A percentile compares a stretch with the other conserved stretches of the same genome.
These are phyloP conservation scores for Penicillium robsamsonii DNA, from an alignment of 495 filamentous ascomycete species.

Conservation along the genomic window DNA sequence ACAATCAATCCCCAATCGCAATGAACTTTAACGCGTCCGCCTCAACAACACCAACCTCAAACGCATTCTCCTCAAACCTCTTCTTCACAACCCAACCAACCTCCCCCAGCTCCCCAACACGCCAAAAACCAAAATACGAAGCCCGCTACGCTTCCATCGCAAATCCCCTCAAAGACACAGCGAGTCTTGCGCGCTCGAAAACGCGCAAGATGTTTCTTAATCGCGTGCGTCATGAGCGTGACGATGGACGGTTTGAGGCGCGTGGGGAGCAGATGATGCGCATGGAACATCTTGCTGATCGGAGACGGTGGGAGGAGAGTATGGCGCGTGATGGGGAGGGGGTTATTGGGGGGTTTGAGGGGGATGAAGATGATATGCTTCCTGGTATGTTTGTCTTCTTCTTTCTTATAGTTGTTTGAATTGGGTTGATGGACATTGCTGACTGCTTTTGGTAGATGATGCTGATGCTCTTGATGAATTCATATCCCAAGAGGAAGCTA, in stretches of 20 bases:
- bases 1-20: conserved; percentile 13
- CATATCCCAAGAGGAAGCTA: conserved; percentile 31
- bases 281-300: conserved; percentile 47
- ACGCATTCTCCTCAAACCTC: conserved; percentile 1
- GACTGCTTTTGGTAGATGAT: conserved; percentile 13
- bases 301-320: conserved; percentile 49
- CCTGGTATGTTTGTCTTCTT: conserved; percentile 24
- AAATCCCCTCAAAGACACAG: conserved; percentile 27
- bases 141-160: conserved; percentile 31
- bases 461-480: conserved; percentile 41
- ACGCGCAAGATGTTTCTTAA: conserved; percentile 65
- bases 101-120: conserved; percentile 17
- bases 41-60: conserved; percentile 9
- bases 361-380: conserved; percentile 32
- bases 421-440: conserved; percentile 3
- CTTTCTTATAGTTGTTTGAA: neutral
- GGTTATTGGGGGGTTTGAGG: conserved; percentile 33
- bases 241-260: conserved; percentile 65
- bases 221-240: conserved; percentile 68
- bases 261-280: conserved; percentile 72
- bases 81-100: conserved; percentile 4
- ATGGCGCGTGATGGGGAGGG: conserved; percentile 38
- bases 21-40: conserved; percentile 5
- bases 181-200: conserved; percentile 30
- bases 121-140: conserved; percentile 25